Evolutionary conservation across 805 yeast species (phyloP), one percentile per base, ranked within the genome.

Genomic region (Kluyveromyces lactis): DNA sequence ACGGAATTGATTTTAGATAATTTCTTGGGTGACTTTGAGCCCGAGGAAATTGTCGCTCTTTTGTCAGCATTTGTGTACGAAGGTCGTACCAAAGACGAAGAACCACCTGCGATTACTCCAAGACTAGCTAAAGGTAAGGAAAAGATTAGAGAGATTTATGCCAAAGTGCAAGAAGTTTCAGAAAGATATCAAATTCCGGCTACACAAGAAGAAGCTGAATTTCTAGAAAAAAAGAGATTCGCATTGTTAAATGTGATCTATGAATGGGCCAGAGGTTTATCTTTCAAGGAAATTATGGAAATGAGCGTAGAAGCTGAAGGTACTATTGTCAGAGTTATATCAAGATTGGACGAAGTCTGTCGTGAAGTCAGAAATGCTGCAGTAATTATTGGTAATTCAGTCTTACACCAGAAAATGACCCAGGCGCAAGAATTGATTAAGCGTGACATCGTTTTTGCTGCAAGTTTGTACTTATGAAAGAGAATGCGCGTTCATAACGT

Each of bases 381-480:
- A 1, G 71, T 90, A 49, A 86, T 92, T 51, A 85, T 92, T 54
- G 99, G 98, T 40, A 96, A 92, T 60, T 79, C 94, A 5, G 74
- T 75, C n/a, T 71, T 92, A 46, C 94, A 87, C 60, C 69, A 85
- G 34, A 90, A 90, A 62, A 86, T 92, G 92, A 71, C 77, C 16
- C 81, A 77, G 40, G 96, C 97, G 0, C 97, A 90, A 63, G 97
- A 92, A 56, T 76, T 78, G 60, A 92, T 92, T 57, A 90, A 90
- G 64, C 77, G 99, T 52, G 98, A 92, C 59, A 92, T 92, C 50
- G 97, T 92, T 0, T 92, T 92, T 63, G 92, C 97, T 58, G 97
- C 97, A 3, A 84, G 95, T 42, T 72, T 92, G 44, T 92, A 92
- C 57, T 66, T 90, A 48, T 89, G 36, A 11, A 18, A 9, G 9